These are phyloP conservation scores for Citrus hindsii DNA, from an alignment of 345 rosid genomes.

Conservation along the genomic window DNA sequence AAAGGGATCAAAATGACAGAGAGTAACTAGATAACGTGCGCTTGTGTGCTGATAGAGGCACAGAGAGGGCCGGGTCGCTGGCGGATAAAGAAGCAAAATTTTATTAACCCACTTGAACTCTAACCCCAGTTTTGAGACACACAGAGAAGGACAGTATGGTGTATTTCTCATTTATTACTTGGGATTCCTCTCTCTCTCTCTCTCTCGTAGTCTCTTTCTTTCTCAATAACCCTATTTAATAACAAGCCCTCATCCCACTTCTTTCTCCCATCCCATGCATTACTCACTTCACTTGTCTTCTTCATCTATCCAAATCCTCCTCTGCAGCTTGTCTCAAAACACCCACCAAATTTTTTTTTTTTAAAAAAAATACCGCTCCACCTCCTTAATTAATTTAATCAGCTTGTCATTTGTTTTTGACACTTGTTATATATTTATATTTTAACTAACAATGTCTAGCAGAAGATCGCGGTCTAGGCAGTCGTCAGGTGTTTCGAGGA, in stretches of 20 bases:
- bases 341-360: too few relatives aligned
- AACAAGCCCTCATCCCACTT: neutral
- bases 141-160: conserved; percentile 33
- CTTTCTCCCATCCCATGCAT: too few relatives aligned
- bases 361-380: too few relatives aligned
- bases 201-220: neutral
- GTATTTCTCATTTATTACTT: conserved; percentile 7
- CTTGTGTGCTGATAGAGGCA: conserved; percentile 39
- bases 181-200: neutral
- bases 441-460: conserved; percentile 57
- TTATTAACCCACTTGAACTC: conserved; percentile 33
- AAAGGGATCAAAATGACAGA: conserved; percentile 16
- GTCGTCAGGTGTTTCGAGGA: conserved; percentile 47
- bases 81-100: conserved; percentile 30
- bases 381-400: too few relatives aligned
- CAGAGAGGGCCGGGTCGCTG: conserved; percentile 31
- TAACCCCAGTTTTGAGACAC: conserved; percentile 28
- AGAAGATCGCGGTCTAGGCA: conserved; percentile 83
- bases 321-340: too few relatives aligned
- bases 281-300: too few relatives aligned
- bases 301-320: too few relatives aligned
- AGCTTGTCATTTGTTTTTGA: too few relatives aligned
- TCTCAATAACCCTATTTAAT: neutral
- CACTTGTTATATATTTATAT: neutral
- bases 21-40: conserved; percentile 39